Evolutionary conservation across 257 asterid genomes (phyloP).

Genomic region (Ehretia macrophylla): DNA sequence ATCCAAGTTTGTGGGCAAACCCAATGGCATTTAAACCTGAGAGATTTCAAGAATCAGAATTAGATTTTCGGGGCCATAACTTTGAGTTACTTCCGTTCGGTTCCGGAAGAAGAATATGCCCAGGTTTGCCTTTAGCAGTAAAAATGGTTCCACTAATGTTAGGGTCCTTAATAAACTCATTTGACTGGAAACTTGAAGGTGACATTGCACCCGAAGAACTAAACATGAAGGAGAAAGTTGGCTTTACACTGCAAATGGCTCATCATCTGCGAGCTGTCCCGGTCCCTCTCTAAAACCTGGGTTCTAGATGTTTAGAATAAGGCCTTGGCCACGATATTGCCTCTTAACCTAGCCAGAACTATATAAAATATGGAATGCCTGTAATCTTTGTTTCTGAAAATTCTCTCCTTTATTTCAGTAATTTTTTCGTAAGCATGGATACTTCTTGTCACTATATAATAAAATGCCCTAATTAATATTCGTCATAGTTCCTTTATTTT

Average conservation of each 20-base stretch:
- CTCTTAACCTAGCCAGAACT: too few species aligned
- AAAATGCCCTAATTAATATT: too few species aligned
- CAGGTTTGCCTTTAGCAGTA: conserved; percentile 54
- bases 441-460: too few species aligned
- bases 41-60: conserved; percentile 40
- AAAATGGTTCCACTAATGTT: conserved; percentile 50
- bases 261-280: conserved; percentile 49
- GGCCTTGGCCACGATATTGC: too few species aligned
- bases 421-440: too few species aligned
- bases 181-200: conserved; percentile 53
- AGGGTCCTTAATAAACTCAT: conserved; percentile 59
- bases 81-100: conserved; percentile 74
- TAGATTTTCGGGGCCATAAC: conserved; percentile 50
- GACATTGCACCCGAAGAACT: conserved; percentile 30
- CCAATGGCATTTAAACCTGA: conserved; percentile 63
- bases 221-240: conserved; percentile 64
- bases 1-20: conserved; percentile 42
- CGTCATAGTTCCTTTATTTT: too few species aligned
- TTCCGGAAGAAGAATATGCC: conserved; percentile 17
- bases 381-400: too few species aligned
- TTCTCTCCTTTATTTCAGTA: too few species aligned
- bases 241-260: conserved; percentile 56
- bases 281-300: conserved; percentile 5
- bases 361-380: too few species aligned
- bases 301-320: too few species aligned